phyloP scores from a whole-genome alignment of 2,329 filamentous ascomycete species.

The Diplocarpon mali region DNA sequence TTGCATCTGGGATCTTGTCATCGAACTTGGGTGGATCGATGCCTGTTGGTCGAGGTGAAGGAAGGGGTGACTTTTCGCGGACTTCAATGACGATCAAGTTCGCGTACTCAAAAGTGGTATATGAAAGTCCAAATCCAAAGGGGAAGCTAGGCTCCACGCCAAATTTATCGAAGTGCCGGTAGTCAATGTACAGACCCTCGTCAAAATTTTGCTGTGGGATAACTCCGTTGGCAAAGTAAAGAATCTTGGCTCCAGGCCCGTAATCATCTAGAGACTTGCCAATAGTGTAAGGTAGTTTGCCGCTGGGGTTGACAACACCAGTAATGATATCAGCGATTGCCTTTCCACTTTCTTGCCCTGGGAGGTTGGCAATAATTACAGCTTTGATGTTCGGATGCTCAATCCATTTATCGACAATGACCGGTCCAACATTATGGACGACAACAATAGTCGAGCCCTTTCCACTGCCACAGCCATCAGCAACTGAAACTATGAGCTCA shows the following conservation, averaged over 20 bases:
- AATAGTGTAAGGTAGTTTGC: slow-evolving; percentile 82
- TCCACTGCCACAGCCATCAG: slow-evolving; percentile 52
- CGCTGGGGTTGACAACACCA: slow-evolving; percentile 56
- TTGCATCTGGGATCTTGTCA: slow-evolving; percentile 36
- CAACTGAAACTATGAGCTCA: slow-evolving; percentile 59
- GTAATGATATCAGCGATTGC: slow-evolving; percentile 72
- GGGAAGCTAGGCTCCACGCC: slow-evolving; percentile 66
- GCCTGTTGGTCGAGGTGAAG: slow-evolving; percentile 28
- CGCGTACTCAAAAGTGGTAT: slow-evolving; percentile 49
- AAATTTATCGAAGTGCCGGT: slow-evolving; percentile 75
- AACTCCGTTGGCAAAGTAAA: slow-evolving; percentile 57
- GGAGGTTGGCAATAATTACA: slow-evolving; percentile 73
- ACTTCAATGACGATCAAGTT: slow-evolving; percentile 35
- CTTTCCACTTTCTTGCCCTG: slow-evolving; percentile 77
- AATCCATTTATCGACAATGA: slow-evolving; percentile 71
- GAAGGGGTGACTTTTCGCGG: slow-evolving; percentile 25
- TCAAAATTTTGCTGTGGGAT: slow-evolving; percentile 73
- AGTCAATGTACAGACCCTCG: slow-evolving; percentile 81
- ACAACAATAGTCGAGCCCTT: slow-evolving; percentile 67
- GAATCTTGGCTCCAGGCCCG: slow-evolving; percentile 57
- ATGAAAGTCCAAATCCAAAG: slow-evolving; percentile 74
- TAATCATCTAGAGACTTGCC: slow-evolving; percentile 66
- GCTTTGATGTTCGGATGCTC: slow-evolving; percentile 67
- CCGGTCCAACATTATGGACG: slow-evolving; percentile 74
- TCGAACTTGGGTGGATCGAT: slow-evolving; percentile 38